Conservation (phyloP, 345 rosid species). For the Clausena lansium region DNA sequence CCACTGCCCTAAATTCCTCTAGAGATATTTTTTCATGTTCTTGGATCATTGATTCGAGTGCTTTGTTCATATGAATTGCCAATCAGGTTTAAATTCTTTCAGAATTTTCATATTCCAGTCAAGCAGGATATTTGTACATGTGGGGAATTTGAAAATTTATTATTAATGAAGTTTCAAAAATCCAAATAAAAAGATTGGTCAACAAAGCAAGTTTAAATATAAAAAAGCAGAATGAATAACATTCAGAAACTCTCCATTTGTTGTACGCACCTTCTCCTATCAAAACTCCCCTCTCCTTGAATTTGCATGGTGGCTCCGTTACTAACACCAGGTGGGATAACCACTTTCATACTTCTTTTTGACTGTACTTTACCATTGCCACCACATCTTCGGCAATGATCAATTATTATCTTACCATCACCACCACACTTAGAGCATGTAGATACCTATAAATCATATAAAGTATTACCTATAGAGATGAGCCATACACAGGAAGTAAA, state of each 20-base stretch:
- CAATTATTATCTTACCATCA: constrained; percentile 74
- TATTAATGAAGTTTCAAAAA: background rate
- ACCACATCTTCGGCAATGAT: constrained; percentile 57
- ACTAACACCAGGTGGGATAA: constrained; percentile 77
- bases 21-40: no score
- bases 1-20: no score
- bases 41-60: no score
- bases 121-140: no score
- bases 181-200: background rate
- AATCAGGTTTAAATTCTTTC: no score
- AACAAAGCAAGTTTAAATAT: background rate
- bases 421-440: constrained; percentile 84
- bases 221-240: background rate
- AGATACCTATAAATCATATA: constrained; percentile 62
- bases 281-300: constrained; percentile 67
- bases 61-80: no score
- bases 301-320: constrained; percentile 73
- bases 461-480: constrained; percentile 22
- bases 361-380: constrained; percentile 65
- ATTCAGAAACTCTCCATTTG: background rate
- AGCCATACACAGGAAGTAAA: constrained; percentile 15
- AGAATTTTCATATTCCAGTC: no score
- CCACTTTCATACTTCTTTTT: constrained; percentile 49
- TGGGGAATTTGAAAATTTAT: no score
- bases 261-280: constrained; percentile 55